Evolutionary conservation across 2,329 filamentous ascomycete genomes (phyloP).

Genomic region (Metarhizium brunneum): DNA sequence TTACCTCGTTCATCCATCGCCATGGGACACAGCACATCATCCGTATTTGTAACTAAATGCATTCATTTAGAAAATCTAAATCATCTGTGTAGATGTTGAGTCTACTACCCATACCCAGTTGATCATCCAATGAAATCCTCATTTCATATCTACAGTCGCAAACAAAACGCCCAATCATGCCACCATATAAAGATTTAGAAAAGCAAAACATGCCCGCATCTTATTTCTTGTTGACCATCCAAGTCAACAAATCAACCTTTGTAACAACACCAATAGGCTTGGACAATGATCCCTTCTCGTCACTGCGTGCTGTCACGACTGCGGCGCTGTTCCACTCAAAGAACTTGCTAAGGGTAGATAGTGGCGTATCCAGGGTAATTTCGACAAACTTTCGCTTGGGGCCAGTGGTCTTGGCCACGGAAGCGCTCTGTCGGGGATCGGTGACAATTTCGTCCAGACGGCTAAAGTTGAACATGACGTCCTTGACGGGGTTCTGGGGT

Average conservation of each 20-base stretch:
- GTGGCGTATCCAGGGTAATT: slow-evolving; percentile 82
- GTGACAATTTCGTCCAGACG: slow-evolving; percentile 82
- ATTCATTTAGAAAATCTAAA: slow-evolving; percentile 4
- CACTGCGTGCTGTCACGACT: slow-evolving; percentile 72
- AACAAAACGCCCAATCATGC: slow-evolving; percentile 1
- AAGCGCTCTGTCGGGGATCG: slow-evolving; percentile 61
- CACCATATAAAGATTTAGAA: background rate
- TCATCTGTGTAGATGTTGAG: slow-evolving; percentile 30
- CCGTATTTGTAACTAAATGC: background rate
- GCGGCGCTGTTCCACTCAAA: slow-evolving; percentile 98
- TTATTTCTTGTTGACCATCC: slow-evolving; percentile 63
- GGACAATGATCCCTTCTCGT: slow-evolving; percentile 44
- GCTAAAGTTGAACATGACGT: slow-evolving; percentile 96
- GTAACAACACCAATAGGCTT: slow-evolving; percentile 88
- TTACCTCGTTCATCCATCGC: too few species aligned
- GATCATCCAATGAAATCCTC: slow-evolving; percentile 6
- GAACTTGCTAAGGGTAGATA: slow-evolving; percentile 79
- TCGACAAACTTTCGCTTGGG: slow-evolving; percentile 73
- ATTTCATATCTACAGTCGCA: slow-evolving; percentile 3
- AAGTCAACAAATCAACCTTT: slow-evolving; percentile 90
- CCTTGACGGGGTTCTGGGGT: slow-evolving; percentile 62
- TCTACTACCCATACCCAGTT: slow-evolving; percentile 19
- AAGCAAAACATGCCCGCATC: background rate
- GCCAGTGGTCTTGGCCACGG: slow-evolving; percentile 24
- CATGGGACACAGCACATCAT: background rate